These are phyloP conservation scores for Telfairia occidentalis DNA, from an alignment of 331 rosid species.

Conservation along the genomic window DNA sequence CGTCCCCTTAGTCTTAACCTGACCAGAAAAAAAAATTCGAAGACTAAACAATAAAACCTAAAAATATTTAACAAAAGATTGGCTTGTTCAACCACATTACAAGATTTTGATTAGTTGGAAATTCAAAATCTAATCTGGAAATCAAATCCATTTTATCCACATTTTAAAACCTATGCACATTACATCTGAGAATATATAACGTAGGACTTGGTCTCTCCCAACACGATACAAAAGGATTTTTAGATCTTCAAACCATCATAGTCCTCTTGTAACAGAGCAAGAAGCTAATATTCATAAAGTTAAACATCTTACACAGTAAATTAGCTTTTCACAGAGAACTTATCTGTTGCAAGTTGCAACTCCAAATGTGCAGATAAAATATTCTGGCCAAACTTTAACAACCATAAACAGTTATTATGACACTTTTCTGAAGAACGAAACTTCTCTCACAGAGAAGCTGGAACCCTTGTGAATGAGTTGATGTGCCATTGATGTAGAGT, in stretches of 20 bases:
- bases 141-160: too few relatives aligned
- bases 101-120: too few relatives aligned
- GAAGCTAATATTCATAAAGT: not conserved
- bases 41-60: too few relatives aligned
- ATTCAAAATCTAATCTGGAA: too few relatives aligned
- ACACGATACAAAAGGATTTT: not conserved
- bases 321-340: not conserved
- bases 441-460: not conserved
- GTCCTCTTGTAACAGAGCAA: not conserved
- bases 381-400: not conserved
- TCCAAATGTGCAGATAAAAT: not conserved
- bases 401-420: not conserved
- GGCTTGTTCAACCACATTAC: too few relatives aligned
- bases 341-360: not conserved
- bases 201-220: too few relatives aligned
- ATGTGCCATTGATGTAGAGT: not conserved
- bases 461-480: not conserved
- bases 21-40: too few relatives aligned
- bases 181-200: too few relatives aligned
- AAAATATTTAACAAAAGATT: too few relatives aligned
- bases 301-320: not conserved
- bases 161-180: too few relatives aligned
- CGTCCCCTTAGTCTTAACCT: too few relatives aligned
- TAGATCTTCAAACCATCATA: not conserved
- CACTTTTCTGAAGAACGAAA: not conserved